Conservation (phyloP, 1,139 yeast species). For the Nakaseomyces kungkrabaensis region DNA sequence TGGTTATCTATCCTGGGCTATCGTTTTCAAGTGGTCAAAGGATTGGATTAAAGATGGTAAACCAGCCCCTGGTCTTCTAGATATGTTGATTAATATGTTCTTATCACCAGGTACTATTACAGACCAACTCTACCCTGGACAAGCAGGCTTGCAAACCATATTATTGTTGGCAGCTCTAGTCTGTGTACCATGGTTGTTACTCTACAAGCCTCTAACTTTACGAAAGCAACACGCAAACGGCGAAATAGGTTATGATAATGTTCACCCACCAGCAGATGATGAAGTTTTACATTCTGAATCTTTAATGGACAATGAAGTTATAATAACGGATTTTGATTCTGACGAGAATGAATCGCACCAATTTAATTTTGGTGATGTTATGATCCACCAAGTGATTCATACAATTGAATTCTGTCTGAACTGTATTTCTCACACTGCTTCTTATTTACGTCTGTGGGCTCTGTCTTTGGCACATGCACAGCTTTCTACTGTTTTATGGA, state of each 20-base stretch:
- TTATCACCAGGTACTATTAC: slow-evolving; percentile 65
- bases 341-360: slow-evolving; percentile 40
- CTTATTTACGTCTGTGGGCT: slow-evolving; percentile 72
- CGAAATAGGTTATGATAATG: neutral
- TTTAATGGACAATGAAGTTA: slow-evolving; percentile 20
- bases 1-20: slow-evolving; percentile 63
- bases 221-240: slow-evolving; percentile 27
- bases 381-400: slow-evolving; percentile 73
- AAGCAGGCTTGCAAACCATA: slow-evolving; percentile 50
- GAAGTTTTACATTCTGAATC: slow-evolving; percentile 35
- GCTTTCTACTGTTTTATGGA: slow-evolving; percentile 64
- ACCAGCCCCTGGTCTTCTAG: slow-evolving; percentile 73
- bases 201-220: slow-evolving; percentile 53
- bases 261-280: slow-evolving; percentile 9
- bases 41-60: slow-evolving; percentile 61
- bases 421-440: slow-evolving; percentile 73
- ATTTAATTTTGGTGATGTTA: slow-evolving; percentile 59
- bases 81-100: slow-evolving; percentile 76
- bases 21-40: slow-evolving; percentile 69
- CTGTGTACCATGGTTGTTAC: slow-evolving; percentile 69
- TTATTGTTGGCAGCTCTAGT: slow-evolving; percentile 51
- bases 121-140: slow-evolving; percentile 57
- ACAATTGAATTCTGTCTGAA: slow-evolving; percentile 72
- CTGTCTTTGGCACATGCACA: slow-evolving; percentile 72
- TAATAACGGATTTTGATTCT: slow-evolving; percentile 21